Evolutionary conservation across 805 yeast species (phyloP), one percentile per base, ranked within the genome.

Genomic region (Kodamaea laetipori): DNA sequence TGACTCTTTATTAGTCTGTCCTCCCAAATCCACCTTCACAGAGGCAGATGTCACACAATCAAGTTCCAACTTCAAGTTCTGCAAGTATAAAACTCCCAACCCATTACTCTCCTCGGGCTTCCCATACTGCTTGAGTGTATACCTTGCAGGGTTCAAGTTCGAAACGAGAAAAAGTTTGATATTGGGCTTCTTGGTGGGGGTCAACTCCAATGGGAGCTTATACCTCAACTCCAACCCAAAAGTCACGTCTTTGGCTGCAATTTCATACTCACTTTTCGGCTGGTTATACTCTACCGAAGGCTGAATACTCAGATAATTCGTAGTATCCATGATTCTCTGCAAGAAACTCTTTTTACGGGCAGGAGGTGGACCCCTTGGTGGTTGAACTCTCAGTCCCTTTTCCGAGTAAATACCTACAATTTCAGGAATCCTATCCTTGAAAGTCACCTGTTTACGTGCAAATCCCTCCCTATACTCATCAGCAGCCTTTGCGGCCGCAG

Each of bases 181-280:
- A 28, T 71, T 46, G 46, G 74, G 66, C 3, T 63, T 57, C 36
- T 63, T 61, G 4, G 67, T 60, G 0, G 83, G 83, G 3, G 73
- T 63, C 41, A 79, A 57, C 30, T 64, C 66, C 1, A 77, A 71
- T 0, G 81, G 79, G 43, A 71, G 61, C 21, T 73, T 63, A 50
- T 76, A 69, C 37, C 84, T 58, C 12, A 71, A 64, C 53, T 80
- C 85, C 42, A 80, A 64, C 2, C 66, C 55, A 39, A 74, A 61
- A 3, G 68, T 66, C 12, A 76, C 66, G 34, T 71, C 67, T 11
- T 56, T 50, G 4, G 69, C 59, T 15, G 57, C 53, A 11, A 70
- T 63, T 34, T 58, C 56, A 3, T 44, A 46, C 32, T 47, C 3
- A 1, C 51, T 39, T 4, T 41, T 23, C 32, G 38, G 21, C 25